These are phyloP conservation scores for Coprinellus aureogranulatus DNA, from an alignment of 768 basidiomycete species.

Conservation along the genomic window DNA sequence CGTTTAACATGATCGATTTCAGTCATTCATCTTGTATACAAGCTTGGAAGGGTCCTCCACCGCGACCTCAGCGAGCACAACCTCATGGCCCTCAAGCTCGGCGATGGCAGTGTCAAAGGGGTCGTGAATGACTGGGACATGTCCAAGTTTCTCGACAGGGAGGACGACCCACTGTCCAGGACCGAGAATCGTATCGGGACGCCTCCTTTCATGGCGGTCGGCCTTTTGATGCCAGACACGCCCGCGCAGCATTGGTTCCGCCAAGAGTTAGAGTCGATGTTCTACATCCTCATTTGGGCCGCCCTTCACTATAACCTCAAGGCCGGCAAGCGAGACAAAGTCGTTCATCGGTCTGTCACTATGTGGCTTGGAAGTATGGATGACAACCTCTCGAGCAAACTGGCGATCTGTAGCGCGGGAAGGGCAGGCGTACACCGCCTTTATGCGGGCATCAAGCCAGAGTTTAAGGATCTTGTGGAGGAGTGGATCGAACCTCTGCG, in stretches of 20 bases:
- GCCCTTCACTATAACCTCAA: slow-evolving; percentile 11
- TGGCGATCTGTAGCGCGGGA: background rate
- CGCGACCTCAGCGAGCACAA: too few species aligned
- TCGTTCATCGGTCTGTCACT: background rate
- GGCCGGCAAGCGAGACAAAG: background rate
- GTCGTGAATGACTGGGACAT: too few species aligned
- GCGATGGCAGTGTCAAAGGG: too few species aligned
- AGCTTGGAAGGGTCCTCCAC: too few species aligned
- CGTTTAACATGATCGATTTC: too few species aligned
- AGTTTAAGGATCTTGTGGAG: background rate
- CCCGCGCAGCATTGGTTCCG: slow-evolving; percentile 12
- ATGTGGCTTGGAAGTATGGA: background rate
- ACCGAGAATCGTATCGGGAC: slow-evolving; percentile 24
- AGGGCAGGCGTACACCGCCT: background rate
- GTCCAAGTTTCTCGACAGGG: slow-evolving; percentile 7
- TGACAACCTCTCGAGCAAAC: background rate
- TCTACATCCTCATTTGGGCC: slow-evolving; percentile 21
- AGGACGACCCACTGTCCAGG: background rate
- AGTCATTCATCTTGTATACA: too few species aligned
- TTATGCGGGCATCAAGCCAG: background rate
- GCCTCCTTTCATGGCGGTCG: slow-evolving; percentile 27
- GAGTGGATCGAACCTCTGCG: background rate
- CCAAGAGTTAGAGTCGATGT: slow-evolving; percentile 23
- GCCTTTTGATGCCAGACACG: slow-evolving; percentile 5
- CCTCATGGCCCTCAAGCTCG: too few species aligned